phyloP scores from a whole-genome alignment of 2,329 filamentous ascomycete genomes.

The Fusarium sp. region DNA sequence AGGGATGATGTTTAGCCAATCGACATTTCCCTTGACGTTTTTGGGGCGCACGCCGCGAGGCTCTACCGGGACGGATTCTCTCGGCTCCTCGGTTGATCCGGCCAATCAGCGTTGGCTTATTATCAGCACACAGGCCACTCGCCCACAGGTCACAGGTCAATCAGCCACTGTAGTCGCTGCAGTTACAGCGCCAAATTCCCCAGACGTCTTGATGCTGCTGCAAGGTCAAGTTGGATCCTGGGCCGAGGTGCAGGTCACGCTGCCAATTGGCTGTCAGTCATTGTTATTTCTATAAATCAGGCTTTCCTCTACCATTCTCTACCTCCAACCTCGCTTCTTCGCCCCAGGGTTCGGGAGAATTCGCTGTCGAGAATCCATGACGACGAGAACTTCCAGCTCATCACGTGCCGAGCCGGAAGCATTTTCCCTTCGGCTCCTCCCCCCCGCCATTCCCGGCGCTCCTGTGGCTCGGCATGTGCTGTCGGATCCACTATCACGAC shows the following conservation, averaged over 20 bases:
- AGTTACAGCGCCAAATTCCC: conserved; percentile 26
- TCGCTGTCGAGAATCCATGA: conserved; percentile 35
- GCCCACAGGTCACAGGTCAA: conserved; percentile 4
- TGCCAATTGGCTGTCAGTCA: conserved; percentile 19
- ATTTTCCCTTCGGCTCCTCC: conserved; percentile 33
- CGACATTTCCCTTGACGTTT: conserved; percentile 40
- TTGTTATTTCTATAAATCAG: neutral
- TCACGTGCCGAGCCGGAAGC: conserved; percentile 41
- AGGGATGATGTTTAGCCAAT: conserved; percentile 38
- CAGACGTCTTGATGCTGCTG: neutral
- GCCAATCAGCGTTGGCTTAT: conserved; percentile 48
- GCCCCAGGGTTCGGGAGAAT: conserved; percentile 26
- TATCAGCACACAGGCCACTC: conserved; percentile 36
- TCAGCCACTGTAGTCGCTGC: conserved; percentile 27
- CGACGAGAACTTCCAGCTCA: conserved; percentile 22
- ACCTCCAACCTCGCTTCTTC: conserved; percentile 1
- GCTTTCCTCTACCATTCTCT: neutral
- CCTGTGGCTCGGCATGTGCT: conserved; percentile 29
- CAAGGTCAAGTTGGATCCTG: neutral
- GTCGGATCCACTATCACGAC: conserved; percentile 24
- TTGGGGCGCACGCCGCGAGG: conserved; percentile 39
- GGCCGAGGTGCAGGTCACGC: conserved; percentile 2
- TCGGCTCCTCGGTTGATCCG: conserved; percentile 50
- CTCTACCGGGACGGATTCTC: conserved; percentile 41
- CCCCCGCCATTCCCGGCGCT: conserved; percentile 23